Percentiles rank a stretch among this genome's conserved stretches.
Conservation (phyloP, 2,329 filamentous ascomycete genomes). For the Alternaria consortialis region DNA sequence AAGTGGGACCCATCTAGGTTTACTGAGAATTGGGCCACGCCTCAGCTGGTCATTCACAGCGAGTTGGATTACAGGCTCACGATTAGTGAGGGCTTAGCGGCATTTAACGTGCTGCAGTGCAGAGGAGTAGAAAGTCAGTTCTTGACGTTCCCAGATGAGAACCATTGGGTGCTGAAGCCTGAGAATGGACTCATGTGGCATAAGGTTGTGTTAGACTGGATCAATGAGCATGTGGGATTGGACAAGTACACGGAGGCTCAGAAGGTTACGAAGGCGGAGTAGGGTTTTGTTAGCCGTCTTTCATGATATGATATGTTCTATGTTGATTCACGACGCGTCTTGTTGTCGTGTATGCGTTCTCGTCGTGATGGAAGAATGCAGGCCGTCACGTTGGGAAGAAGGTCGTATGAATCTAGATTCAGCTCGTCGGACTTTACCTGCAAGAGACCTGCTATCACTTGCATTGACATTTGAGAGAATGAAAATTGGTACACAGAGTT, state of each 20-base stretch:
- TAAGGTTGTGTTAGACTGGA: slow-evolving; percentile 81
- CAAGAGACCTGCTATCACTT: no score
- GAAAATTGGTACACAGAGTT: background rate
- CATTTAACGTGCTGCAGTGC: slow-evolving; percentile 86
- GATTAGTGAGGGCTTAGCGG: slow-evolving; percentile 82
- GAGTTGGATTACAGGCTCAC: slow-evolving; percentile 89
- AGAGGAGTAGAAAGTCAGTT: slow-evolving; percentile 79
- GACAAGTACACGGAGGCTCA: slow-evolving; percentile 50
- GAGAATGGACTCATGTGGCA: slow-evolving; percentile 95
- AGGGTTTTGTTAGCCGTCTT: background rate
- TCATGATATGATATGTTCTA: background rate
- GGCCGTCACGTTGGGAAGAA: background rate
- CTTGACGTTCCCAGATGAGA: slow-evolving; percentile 81
- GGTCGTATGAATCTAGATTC: background rate
- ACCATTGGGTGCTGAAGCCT: slow-evolving; percentile 86
- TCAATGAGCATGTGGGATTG: slow-evolving; percentile 67
- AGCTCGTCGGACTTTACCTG: no score
- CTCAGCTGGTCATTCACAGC: slow-evolving; percentile 88
- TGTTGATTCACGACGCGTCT: background rate
- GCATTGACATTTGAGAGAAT: no score
- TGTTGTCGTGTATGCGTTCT: background rate
- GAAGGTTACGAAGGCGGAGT: slow-evolving; percentile 11
- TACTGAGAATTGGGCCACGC: slow-evolving; percentile 79
- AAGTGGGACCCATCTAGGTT: slow-evolving; percentile 67
- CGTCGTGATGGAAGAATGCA: background rate